Evolutionary conservation across 306 rosid species (phyloP).

Genomic region (Pyrus communis): DNA sequence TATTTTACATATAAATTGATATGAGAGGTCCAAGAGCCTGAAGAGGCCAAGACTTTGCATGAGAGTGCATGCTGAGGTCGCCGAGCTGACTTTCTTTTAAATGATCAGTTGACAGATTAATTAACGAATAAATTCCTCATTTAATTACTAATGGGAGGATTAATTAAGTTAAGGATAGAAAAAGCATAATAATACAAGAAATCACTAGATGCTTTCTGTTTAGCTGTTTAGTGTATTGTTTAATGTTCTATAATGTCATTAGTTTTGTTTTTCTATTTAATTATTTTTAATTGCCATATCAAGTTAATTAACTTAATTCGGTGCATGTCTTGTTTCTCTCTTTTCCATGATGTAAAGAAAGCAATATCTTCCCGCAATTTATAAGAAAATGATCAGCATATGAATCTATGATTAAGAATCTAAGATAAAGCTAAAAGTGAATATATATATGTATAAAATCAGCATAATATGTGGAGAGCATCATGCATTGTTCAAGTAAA

Average conservation of each 20-base stretch:
- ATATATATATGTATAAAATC: not conserved
- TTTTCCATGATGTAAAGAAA: not conserved
- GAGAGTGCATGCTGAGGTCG: not conserved
- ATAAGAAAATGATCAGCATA: not conserved
- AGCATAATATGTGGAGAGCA: not conserved
- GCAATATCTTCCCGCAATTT: not conserved
- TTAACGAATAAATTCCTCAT: too few species aligned
- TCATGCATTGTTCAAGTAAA: not conserved
- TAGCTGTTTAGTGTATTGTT: not conserved
- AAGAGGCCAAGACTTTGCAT: not conserved
- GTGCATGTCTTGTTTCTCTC: not conserved
- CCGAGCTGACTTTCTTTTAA: not conserved
- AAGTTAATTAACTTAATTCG: not conserved
- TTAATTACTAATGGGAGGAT: not conserved
- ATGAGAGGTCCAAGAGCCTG: not conserved
- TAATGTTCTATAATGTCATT: not conserved
- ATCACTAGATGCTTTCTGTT: not conserved
- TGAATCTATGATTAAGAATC: not conserved
- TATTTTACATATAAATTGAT: not conserved
- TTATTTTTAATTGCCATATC: not conserved
- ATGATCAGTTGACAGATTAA: not conserved
- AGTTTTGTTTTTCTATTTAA: not conserved
- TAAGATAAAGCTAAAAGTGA: not conserved
- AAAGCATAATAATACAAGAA: not conserved
- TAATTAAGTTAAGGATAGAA: not conserved